A percentile compares a stretch with the other conserved stretches of the same genome.
Conservation (phyloP, 768 basidiomycete genomes). For the Psilocybe cyanescens region DNA sequence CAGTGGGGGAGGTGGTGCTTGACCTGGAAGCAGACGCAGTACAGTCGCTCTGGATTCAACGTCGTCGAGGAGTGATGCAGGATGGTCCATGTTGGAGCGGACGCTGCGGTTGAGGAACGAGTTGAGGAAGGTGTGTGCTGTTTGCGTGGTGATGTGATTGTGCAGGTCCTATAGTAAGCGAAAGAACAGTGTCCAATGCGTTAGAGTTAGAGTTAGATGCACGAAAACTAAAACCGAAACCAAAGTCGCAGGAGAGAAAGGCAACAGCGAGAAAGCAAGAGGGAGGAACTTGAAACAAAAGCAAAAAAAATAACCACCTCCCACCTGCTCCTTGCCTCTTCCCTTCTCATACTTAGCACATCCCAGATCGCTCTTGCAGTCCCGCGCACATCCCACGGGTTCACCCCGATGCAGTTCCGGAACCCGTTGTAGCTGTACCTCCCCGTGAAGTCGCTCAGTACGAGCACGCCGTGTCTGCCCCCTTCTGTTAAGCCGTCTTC, state of each 20-base stretch:
- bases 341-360: slow-evolving; percentile 78
- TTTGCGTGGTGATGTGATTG: slow-evolving; percentile 85
- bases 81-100: slow-evolving; percentile 73
- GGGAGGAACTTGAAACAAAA: not conserved
- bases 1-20: not conserved
- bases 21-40: slow-evolving; percentile 18
- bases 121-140: slow-evolving; percentile 81
- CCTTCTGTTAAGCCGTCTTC: not conserved
- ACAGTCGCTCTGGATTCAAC: slow-evolving; percentile 23
- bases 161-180: slow-evolving; percentile 61
- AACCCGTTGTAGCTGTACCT: slow-evolving; percentile 88
- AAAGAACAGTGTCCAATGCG: no score
- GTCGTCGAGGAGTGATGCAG: slow-evolving; percentile 24
- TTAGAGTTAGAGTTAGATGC: no score
- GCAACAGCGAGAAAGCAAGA: no score
- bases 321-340: slow-evolving; percentile 78
- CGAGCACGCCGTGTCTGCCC: not conserved
- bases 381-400: slow-evolving; percentile 85
- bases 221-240: no score
- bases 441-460: slow-evolving; percentile 68
- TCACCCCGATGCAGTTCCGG: slow-evolving; percentile 83
- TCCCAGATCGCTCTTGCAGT: slow-evolving; percentile 75
- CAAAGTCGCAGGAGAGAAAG: not conserved
- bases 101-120: slow-evolving; percentile 78
- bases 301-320: slow-evolving; percentile 44